These are phyloP conservation scores for Lactarius hatsudake DNA, from an alignment of 768 basidiomycete species.

Conservation along the genomic window DNA sequence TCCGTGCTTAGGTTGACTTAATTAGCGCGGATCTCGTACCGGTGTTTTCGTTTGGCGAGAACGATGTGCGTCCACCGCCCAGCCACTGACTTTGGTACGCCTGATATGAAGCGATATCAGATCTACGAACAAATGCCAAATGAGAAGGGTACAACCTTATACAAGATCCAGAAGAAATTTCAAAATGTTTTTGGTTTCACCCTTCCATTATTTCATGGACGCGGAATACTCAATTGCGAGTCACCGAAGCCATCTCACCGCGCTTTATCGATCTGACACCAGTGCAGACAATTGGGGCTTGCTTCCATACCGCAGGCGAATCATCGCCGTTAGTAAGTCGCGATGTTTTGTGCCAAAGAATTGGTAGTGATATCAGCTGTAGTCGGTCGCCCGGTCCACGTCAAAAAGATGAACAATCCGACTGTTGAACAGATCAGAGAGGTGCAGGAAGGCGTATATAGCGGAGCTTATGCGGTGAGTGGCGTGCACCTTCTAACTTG, in stretches of 20 bases:
- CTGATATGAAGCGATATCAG: constrained; percentile 39
- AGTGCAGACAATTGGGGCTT: constrained; percentile 86
- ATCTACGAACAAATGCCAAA: constrained; percentile 98
- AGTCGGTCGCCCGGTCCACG: constrained; percentile 91
- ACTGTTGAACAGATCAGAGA: constrained; percentile 75
- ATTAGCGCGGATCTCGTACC: constrained; percentile 90
- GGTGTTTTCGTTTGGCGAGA: constrained; percentile 98
- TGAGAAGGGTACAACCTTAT: constrained; percentile 84
- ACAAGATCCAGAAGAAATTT: constrained; percentile 85
- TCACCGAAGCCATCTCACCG: background rate
- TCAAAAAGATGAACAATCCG: constrained; percentile 74
- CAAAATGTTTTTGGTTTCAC: constrained; percentile 94
- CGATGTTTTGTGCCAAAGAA: background rate
- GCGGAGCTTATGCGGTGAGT: constrained; percentile 84
- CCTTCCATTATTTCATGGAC: constrained; percentile 93
- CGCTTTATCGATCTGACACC: background rate
- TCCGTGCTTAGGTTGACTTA: constrained; percentile 13
- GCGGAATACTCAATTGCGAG: constrained; percentile 92
- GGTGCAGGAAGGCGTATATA: constrained; percentile 83
- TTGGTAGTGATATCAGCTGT: background rate
- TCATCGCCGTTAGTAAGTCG: constrained; percentile 92
- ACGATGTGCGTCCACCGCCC: constrained; percentile 63
- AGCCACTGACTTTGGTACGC: constrained; percentile 5
- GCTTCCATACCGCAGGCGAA: constrained; percentile 92
- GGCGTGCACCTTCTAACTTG: constrained; percentile 1